Base-by-base conservation (phyloP, 2,329 filamentous ascomycete genomes). In the Venturia carpophila region DNA sequence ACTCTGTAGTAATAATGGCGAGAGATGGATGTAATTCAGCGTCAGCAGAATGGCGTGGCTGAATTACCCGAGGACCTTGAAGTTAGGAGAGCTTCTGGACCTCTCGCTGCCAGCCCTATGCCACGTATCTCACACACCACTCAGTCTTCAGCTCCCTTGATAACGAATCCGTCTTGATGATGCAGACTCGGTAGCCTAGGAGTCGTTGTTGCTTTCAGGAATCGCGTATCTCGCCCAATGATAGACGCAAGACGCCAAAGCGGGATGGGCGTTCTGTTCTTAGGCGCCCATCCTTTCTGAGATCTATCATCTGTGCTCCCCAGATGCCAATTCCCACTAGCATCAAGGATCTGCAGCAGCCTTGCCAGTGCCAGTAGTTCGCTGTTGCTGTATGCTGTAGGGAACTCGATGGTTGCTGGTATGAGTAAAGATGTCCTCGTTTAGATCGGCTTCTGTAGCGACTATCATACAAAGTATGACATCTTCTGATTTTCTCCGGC, bases 351-450 rank as follows among this genome's bases (percentile, higher is more conserved):
- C 15, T n/a, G 27, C 24, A 21, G 52, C 27, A 58, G 52, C 52
- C 52, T 58, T 58, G 52, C 52, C 17, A 21, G 30, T 58, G 52
- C 52, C 52, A 58, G 30, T 39, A 19, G 27, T 58, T 58, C 5
- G 30, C 30, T 37, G 52, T 58, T 56, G 30, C 52, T 58, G n/a
- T 58, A 37, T n/a, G n/a, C n/a, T n/a, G n/a, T 21, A 58, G 52
- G 52, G 52, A 58, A 21, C 52, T 58, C 52, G 52, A 34, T 30
- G 52, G 37, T 58, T 37, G 37, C 11, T 19, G 52, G 30, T 37
- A 37, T n/a, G 5, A 37, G 27, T 37, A 5, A 37, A 58, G 19
- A 52, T 19, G 13, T 21, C 52, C 52, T 34, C 30, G 49, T 27
- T 9, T 30, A 13, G 0, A 24, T 52, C 45, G 9, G n/a, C 45